Base-by-base conservation (phyloP, 768 basidiomycete species). In the Lyophyllum decastes region DNA sequence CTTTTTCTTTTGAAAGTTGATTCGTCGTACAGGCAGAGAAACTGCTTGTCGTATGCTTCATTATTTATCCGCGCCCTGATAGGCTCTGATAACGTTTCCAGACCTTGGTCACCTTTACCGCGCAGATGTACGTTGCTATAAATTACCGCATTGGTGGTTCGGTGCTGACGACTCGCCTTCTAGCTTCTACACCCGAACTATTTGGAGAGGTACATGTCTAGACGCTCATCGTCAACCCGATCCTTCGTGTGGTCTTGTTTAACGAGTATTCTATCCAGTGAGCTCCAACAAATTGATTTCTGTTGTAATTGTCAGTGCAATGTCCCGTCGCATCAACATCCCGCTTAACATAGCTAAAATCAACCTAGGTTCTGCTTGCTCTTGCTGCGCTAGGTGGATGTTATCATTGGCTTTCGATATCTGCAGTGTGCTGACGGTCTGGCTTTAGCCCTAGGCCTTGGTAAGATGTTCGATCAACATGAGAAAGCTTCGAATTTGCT, bases 171-270 rank as follows among this genome's bases (percentile, higher is more conserved):
- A 54, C n/a, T n/a, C n/a, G 14, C 21, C 2, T 8, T 40, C 5
- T 26, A 57, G 56, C 19, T 57, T 57, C 45, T 57, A 57, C 24
- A 44, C 38, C 12, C 56, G 56, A 17, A 57, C 56, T 2, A 45
- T 57, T n/a, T 57, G 56, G 56, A 57, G 50, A 57, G 49, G 56
- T 57, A n/a, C 10, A 35, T 33, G 22, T 17, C n/a, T n/a, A n/a
- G n/a, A 4, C 35, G 5, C 3, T 56, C 26, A 50, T 30, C 12
- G 16, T 4, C 16, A 7, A 17, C 21, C 2, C 22, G 4, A 21
- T 30, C 38, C 24, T 9, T 27, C n/a, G 38, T 30, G 21, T 16
- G 40, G 22, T 19, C n/a, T n/a, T n/a, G 27, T 40, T 17, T 4
- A 4, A 25, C 7, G 19, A 49, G 26, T 47, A n/a, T 14, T n/a